Evolutionary conservation across 306 rosid species (phyloP), one percentile per base, ranked within the genome.

Genomic region (Fragaria vesca): DNA sequence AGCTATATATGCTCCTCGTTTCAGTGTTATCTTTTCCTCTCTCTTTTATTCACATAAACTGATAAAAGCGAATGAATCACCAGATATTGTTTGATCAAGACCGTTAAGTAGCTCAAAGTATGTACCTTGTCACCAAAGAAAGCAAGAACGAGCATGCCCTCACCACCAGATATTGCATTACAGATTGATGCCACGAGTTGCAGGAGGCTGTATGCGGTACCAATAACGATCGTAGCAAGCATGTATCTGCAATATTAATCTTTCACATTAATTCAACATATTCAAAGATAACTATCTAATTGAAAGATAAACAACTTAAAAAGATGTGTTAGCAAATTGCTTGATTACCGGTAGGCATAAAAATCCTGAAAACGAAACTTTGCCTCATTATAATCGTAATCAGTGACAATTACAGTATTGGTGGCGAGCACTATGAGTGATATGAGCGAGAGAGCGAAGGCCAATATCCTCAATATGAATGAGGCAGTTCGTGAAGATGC

Each of bases 41-140:
- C 8, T 40, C 54, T 48, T 51, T 51, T 51, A 2, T 16, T 4
- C 57, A 51, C n/a, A 51, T 16, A 51, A 32, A 32, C 34, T 32
- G 34, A 32, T 32, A 32, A 32, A 32, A 32, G 36, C 36, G 4
- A 32, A 32, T 32, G 36, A 32, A 32, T 32, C 36, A 32, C 36
- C 36, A 32, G 36, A 32, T 4, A 16, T 3, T 17, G 20, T 51
- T 51, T 17, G 6, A 52, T 52, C 58, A 52, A 52, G 24, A 50
- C 55, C 55, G 6, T 17, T 38, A 42, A 6, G 55, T 16, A 50
- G 55, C 55, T 4, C 20, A 50, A 50, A 16, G 3, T 26, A 16
- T 17, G 66, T 76, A 93, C 97, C 94, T 89, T 88, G 71, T 89
- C 96, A 38, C 94, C 92, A 54, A 72, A 90, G 79, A 93, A 93